Evolutionary conservation across 805 yeast species (phyloP), one percentile per base, ranked within the genome.

Genomic region (Ogataea zsoltii): DNA sequence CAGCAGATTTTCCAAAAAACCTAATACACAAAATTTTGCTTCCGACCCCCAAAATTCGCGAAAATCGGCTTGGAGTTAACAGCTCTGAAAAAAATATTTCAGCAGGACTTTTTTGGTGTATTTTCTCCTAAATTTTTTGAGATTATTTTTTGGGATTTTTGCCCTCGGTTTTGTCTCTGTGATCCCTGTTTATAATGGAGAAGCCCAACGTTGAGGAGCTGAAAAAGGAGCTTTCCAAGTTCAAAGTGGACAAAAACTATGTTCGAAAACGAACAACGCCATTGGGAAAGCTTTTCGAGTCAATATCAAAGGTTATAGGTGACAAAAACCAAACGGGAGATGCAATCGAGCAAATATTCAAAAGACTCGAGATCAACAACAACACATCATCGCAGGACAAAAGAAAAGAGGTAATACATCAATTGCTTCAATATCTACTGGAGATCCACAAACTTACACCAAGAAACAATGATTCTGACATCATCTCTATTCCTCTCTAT

Each of bases 401-500:
- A 41, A 46, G 68, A 33, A 33, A 33, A 16, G 39, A 28, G 2
- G 72, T 72, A 6, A 59, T 76, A 2, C 58, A 61, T n/a, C 53
- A 53, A 26, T 56, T 77, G 4, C 58, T 79, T 13, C 51, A 62
- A 2, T 63, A 58, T 39, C 56, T 80, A n/a, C 34, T 54, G 2
- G 54, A 66, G 32, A 70, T 78, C 17, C 80, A 77, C 52, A 38
- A 49, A 4, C 46, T 66, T 2, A 66, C 82, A 3, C 48, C 50
- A 1, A 64, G 60, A 37, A 43, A 58, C 19, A 61, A 58, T 13
- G 48, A 60, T n/a, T 44, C 55, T 6, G 71, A 72, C 46, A 52
- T 77, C 40, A 71, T 86, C 10, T 70, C 85, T 7, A 83, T 92
- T 13, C 88, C 97, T 0, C 70, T 92, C 9, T 90, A 88, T 56